Conservation (phyloP, 2,329 filamentous ascomycete genomes). For the Aspergillus jensenii region DNA sequence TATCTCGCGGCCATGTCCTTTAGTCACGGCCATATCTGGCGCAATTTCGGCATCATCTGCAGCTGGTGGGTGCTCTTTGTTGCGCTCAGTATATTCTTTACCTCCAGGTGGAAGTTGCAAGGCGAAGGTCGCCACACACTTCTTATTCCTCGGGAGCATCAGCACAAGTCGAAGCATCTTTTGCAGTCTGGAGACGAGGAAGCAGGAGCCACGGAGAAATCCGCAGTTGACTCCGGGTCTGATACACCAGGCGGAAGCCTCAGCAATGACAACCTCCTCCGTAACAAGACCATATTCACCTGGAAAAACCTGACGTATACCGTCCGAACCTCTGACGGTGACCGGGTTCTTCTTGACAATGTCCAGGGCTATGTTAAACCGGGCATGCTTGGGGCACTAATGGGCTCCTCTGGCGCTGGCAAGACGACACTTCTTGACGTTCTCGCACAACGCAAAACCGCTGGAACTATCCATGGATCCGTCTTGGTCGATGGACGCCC, state of each 20-base stretch:
- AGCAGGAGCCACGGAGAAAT: constrained; percentile 49
- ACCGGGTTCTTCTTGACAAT: constrained; percentile 60
- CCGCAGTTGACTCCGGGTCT: constrained; percentile 11
- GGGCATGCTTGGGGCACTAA: constrained; percentile 71
- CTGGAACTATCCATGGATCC: constrained; percentile 60
- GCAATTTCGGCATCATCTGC: constrained; percentile 61
- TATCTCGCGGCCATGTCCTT: constrained; percentile 58
- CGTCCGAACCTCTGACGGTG: constrained; percentile 57
- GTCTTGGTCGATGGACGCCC: constrained; percentile 64
- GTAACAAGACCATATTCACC: constrained; percentile 67
- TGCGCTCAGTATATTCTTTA: constrained; percentile 56
- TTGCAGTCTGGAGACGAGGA: constrained; percentile 15
- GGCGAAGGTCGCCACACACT: constrained; percentile 51
- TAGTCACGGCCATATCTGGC: constrained; percentile 48
- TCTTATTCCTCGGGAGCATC: constrained; percentile 61
- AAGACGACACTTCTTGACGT: constrained; percentile 74
- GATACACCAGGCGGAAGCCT: constrained; percentile 5
- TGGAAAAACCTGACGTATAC: constrained; percentile 73
- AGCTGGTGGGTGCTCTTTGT: constrained; percentile 62
- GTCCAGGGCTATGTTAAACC: constrained; percentile 74
- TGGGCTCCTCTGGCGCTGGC: constrained; percentile 75
- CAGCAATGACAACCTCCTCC: constrained; percentile 44
- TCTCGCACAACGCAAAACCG: constrained; percentile 65
- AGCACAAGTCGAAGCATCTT: constrained; percentile 32
- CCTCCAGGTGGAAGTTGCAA: constrained; percentile 50